phyloP scores from a whole-genome alignment of 306 rosid species.

The Fragaria iinumae region DNA sequence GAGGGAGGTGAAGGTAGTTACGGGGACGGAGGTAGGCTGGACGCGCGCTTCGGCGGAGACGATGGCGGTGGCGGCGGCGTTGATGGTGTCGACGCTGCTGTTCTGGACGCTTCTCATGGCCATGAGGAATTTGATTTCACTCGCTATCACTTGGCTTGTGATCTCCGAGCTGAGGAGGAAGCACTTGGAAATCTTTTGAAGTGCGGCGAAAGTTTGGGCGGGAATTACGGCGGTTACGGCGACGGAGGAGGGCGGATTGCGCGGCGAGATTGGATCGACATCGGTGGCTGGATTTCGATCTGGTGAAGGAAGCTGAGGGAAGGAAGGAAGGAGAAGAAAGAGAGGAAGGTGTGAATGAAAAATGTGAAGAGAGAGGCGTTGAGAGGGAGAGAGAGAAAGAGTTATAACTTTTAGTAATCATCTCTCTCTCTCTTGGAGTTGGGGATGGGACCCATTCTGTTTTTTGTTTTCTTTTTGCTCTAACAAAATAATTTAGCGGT shows the following conservation, averaged over 20 bases:
- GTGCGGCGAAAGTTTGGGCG: background rate
- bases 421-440: background rate
- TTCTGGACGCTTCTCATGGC: slow-evolving; percentile 54
- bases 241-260: slow-evolving; percentile 13
- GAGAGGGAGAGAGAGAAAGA: background rate
- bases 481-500: background rate
- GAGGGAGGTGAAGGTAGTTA: slow-evolving; percentile 23
- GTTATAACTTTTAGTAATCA: background rate
- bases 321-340: background rate
- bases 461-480: background rate
- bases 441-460: background rate
- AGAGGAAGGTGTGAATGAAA: background rate
- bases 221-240: slow-evolving; percentile 14
- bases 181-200: background rate
- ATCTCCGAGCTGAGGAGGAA: background rate
- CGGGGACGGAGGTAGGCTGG: slow-evolving; percentile 66
- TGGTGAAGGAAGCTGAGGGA: background rate
- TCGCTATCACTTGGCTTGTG: background rate
- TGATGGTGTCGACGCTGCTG: slow-evolving; percentile 77
- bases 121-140: background rate
- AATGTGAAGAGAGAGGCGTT: background rate
- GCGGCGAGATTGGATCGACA: slow-evolving; percentile 46
- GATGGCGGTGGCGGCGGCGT: slow-evolving; percentile 95
- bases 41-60: slow-evolving; percentile 80
- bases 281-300: slow-evolving; percentile 28